phyloP scores from a whole-genome alignment of 352 stramenopile genomes.

The Phytophthora crassamura region DNA sequence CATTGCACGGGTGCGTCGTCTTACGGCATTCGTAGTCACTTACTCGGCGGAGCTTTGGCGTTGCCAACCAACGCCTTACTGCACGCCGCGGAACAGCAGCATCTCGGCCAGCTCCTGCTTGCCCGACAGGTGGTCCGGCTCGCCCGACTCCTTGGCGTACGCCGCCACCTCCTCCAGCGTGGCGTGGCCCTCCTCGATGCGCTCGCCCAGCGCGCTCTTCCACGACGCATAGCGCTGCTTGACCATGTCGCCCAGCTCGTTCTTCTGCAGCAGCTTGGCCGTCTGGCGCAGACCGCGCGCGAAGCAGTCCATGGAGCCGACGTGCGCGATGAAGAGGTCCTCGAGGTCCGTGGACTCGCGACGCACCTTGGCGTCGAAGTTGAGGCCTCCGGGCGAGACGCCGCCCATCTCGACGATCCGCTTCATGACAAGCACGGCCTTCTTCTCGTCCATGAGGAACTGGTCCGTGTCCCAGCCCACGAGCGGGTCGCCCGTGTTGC shows the following conservation, averaged over 20 bases:
- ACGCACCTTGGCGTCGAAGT: conserved; percentile 89
- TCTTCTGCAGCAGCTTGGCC: conserved; percentile 71
- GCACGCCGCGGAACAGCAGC: conserved; percentile 53
- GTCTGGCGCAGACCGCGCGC: conserved; percentile 74
- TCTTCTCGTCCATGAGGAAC: conserved; percentile 84
- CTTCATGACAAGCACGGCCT: conserved; percentile 79
- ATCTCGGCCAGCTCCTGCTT: conserved; percentile 86
- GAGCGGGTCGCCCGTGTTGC: conserved; percentile 75
- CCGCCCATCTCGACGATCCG: conserved; percentile 80
- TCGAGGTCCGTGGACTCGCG: conserved; percentile 79
- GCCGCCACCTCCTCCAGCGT: conserved; percentile 72
- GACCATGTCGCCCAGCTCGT: conserved; percentile 56
- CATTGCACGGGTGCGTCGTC: no score
- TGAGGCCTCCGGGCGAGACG: conserved; percentile 74
- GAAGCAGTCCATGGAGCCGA: conserved; percentile 89
- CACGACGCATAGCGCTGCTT: conserved; percentile 76
- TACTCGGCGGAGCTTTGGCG: no score
- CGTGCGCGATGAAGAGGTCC: conserved; percentile 88
- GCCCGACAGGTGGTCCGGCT: conserved; percentile 65
- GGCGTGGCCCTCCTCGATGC: conserved; percentile 64
- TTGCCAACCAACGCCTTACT: conserved; percentile 6
- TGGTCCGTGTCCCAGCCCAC: conserved; percentile 81
- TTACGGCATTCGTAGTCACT: no score
- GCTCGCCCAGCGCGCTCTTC: conserved; percentile 57
- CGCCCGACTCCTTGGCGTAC: conserved; percentile 51